These are phyloP conservation scores for Pyrenochaeta sp. DNA, from an alignment of 2,329 filamentous ascomycete genomes.

Conservation along the genomic window DNA sequence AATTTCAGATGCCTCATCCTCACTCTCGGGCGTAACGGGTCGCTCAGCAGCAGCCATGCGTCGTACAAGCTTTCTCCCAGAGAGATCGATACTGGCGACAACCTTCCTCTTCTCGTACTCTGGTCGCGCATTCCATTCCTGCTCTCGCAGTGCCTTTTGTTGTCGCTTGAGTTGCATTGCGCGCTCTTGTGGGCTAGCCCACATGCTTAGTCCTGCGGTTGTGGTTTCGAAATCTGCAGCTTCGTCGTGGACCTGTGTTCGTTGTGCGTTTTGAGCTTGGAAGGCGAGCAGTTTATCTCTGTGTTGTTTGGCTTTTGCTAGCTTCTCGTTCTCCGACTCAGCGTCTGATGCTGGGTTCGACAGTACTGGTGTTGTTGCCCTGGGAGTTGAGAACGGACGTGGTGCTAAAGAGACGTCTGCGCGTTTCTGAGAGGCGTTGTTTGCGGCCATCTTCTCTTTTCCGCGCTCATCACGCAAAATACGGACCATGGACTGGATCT, in stretches of 20 bases:
- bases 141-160: conserved; percentile 81
- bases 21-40: conserved; percentile 61
- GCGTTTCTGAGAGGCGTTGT: conserved; percentile 74
- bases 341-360: conserved; percentile 49
- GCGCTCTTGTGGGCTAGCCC: conserved; percentile 84
- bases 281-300: conserved; percentile 82
- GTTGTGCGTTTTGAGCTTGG: conserved; percentile 83
- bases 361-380: conserved; percentile 44
- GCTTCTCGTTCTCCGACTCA: conserved; percentile 64
- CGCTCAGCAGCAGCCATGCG: conserved; percentile 70
- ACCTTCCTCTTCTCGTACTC: conserved; percentile 90
- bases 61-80: conserved; percentile 77
- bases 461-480: conserved; percentile 87
- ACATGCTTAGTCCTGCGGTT: conserved; percentile 71
- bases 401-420: conserved; percentile 71
- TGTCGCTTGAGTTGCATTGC: conserved; percentile 85
- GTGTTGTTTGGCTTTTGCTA: conserved; percentile 77
- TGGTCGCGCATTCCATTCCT: conserved; percentile 84
- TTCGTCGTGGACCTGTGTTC: conserved; percentile 88
- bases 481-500: conserved; percentile 85
- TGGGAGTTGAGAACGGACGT: conserved; percentile 63
- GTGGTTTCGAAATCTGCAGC: conserved; percentile 77
- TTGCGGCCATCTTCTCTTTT: conserved; percentile 82
- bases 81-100: conserved; percentile 84
- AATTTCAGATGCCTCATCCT: conserved; percentile 54